phyloP scores from a whole-genome alignment of 1,284 basidiomycete species.

The Sutorius eximius region DNA sequence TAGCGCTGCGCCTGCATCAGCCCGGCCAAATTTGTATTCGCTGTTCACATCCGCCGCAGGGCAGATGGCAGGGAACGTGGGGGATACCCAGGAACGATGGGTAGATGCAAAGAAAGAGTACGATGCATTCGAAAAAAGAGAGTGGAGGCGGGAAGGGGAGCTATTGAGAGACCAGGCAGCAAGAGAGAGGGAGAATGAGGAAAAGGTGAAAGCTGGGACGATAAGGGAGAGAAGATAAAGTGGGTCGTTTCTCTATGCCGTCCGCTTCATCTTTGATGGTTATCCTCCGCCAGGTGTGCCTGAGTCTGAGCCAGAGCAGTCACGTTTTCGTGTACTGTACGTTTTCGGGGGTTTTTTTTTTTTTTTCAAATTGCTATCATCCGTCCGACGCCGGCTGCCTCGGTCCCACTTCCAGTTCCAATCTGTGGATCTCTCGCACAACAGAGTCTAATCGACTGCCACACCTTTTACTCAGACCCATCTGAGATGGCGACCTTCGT shows the following conservation, averaged over 20 bases:
- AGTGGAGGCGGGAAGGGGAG: slow-evolving; percentile 68
- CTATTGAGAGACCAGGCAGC: slow-evolving; percentile 28
- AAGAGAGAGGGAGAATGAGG: slow-evolving; percentile 14
- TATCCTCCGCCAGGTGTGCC: not conserved
- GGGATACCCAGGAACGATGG: slow-evolving; percentile 90
- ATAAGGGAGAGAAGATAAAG: slow-evolving; percentile 33
- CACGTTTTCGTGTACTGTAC: not conserved
- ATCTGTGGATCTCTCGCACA: not conserved
- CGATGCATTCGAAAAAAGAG: slow-evolving; percentile 72
- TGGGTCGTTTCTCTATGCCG: slow-evolving; percentile 3
- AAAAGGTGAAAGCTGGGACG: slow-evolving; percentile 3
- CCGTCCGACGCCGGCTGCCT: not conserved
- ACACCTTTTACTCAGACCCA: slow-evolving; percentile 1
- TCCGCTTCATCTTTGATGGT: not conserved
- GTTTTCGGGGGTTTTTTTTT: too few species aligned
- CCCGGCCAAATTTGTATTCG: slow-evolving; percentile 61
- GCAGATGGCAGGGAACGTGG: slow-evolving; percentile 54
- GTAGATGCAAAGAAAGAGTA: slow-evolving; percentile 75
- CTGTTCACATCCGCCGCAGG: slow-evolving; percentile 69
- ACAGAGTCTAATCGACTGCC: not conserved
- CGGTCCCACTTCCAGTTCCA: not conserved
- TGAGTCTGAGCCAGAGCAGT: not conserved
- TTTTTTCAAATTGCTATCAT: not conserved
- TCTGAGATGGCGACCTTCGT: slow-evolving; percentile 8
- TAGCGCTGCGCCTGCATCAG: slow-evolving; percentile 40